phyloP scores from a whole-genome alignment of 2,329 filamentous ascomycete species.

The Pyrenophora tritici-repentis region DNA sequence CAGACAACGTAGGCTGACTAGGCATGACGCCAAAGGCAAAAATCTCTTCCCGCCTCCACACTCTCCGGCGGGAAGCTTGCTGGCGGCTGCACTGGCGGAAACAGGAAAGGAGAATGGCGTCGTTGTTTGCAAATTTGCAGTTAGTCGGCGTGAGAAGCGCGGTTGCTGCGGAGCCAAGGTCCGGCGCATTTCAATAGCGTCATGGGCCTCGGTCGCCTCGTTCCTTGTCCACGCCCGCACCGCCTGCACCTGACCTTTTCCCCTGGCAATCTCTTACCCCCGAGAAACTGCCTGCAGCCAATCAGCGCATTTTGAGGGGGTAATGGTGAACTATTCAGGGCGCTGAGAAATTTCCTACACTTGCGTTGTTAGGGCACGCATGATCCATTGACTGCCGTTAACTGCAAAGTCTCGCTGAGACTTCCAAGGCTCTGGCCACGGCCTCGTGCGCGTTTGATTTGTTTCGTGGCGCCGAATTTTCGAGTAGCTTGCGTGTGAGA shows the following conservation, averaged over 20 bases:
- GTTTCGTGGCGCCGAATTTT: conserved; percentile 34
- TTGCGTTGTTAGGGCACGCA: conserved; percentile 25
- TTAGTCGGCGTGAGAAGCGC: not conserved
- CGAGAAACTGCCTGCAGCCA: conserved; percentile 29
- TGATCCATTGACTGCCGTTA: conserved; percentile 49
- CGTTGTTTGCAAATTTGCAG: not conserved
- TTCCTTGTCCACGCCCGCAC: conserved; percentile 8
- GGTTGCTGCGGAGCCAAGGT: conserved; percentile 5
- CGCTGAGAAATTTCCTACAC: conserved; percentile 15
- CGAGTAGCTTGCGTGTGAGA: conserved; percentile 11
- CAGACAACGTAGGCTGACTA: conserved; percentile 1
- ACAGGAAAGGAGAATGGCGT: conserved; percentile 22
- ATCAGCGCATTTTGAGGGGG: conserved; percentile 16
- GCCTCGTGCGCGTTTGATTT: conserved; percentile 36
- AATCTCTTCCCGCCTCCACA: conserved; percentile 33
- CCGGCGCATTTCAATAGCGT: conserved; percentile 16
- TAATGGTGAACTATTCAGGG: conserved; percentile 19
- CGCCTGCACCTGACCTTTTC: conserved; percentile 18
- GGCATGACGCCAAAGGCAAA: conserved; percentile 15
- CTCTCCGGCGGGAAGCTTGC: conserved; percentile 16
- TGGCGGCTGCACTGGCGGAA: conserved; percentile 4
- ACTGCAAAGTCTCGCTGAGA: conserved; percentile 47
- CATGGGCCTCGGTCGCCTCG: conserved; percentile 12
- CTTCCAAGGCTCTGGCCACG: conserved; percentile 22
- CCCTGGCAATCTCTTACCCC: conserved; percentile 30